Base-by-base conservation (phyloP, 768 basidiomycete species). In the Psilocybe cubensis region DNA sequence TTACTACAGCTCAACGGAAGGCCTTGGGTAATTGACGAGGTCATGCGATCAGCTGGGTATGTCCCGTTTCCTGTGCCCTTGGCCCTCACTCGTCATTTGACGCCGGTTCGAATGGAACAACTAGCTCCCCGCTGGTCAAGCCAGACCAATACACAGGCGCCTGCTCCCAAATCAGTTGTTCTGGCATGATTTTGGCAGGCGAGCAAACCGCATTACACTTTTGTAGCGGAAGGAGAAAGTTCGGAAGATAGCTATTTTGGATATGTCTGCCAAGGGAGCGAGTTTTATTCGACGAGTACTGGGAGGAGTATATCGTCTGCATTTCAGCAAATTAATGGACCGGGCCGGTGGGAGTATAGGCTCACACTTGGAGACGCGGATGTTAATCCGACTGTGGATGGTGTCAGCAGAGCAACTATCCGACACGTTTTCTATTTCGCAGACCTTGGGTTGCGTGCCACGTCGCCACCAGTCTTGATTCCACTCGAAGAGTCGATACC, bases 211-310 rank as follows among this genome's bases (percentile, higher is more conserved):
- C 7, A n/a, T 6, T n/a, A 11, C n/a, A 11, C 20, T 25, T 21
- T 20, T 25, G 42, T 11, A 21, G 4, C 42, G 20, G 20, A 18
- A 44, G 42, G 42, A 12, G 42, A 44, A 44, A 44, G 23, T 21
- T 44, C 42, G 42, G 42, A 44, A 21, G 42, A 44, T 25, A 21
- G 42, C 42, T 44, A 44, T 44, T 44, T 44, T 44, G 42, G 23
- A n/a, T 10, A 23, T 44, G 42, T 44, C 42, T 44, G 42, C 42
- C 42, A 44, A 44, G 42, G 23, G 20, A 44, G 42, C 42, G 42
- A 44, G 42, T 44, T 44, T 44, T 44, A 44, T 21, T 44, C 42
- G 23, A 44, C n/a, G n/a, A n/a, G n/a, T n/a, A n/a, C n/a, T n/a
- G n/a, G n/a, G n/a, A n/a, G n/a, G n/a, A n/a, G n/a, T n/a, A n/a